A percentile compares a stretch with the other conserved stretches of the same genome.
These are phyloP conservation scores for Penicillium nucicola DNA, from an alignment of 495 filamentous ascomycete genomes.

Conservation along the genomic window DNA sequence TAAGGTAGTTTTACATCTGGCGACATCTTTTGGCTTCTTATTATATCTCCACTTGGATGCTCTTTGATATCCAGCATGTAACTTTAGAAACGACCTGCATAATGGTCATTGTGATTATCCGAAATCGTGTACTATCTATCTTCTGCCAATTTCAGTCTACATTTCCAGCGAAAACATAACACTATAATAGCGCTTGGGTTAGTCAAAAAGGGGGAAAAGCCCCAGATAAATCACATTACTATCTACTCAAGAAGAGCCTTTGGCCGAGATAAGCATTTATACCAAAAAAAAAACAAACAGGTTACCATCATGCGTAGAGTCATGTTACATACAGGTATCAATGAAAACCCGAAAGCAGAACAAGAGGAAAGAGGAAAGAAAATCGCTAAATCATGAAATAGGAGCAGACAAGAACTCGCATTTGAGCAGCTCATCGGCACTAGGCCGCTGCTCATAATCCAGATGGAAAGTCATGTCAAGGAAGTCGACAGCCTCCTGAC, in stretches of 20 bases:
- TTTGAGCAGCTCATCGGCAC: conserved; percentile 81
- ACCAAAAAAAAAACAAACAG: neutral
- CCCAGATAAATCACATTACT: neutral
- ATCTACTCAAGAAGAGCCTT: neutral
- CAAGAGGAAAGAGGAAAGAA: neutral
- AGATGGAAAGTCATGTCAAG: conserved; percentile 88
- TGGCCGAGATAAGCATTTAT: neutral
- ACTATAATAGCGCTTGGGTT: neutral
- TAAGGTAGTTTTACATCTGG: conserved; percentile 18
- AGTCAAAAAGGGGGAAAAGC: neutral
- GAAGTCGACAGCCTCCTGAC: conserved; percentile 81
- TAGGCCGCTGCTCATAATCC: conserved; percentile 87
- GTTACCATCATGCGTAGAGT: conserved; percentile 13
- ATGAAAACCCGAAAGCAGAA: neutral
- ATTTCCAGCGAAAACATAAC: conserved; percentile 13
- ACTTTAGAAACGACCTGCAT: conserved; percentile 31
- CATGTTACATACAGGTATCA: conserved; percentile 11
- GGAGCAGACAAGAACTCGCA: conserved; percentile 73
- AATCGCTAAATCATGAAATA: conserved; percentile 37
- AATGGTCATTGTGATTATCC: conserved; percentile 27
- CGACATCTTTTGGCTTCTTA: conserved; percentile 2
- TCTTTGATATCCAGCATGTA: conserved; percentile 26
- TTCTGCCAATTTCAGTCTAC: conserved; percentile 11
- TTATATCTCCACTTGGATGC: conserved; percentile 9
- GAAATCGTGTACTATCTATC: conserved; percentile 30